These are phyloP conservation scores for Colletotrichum falcatum DNA, from an alignment of 2,329 filamentous ascomycete genomes.

Conservation along the genomic window DNA sequence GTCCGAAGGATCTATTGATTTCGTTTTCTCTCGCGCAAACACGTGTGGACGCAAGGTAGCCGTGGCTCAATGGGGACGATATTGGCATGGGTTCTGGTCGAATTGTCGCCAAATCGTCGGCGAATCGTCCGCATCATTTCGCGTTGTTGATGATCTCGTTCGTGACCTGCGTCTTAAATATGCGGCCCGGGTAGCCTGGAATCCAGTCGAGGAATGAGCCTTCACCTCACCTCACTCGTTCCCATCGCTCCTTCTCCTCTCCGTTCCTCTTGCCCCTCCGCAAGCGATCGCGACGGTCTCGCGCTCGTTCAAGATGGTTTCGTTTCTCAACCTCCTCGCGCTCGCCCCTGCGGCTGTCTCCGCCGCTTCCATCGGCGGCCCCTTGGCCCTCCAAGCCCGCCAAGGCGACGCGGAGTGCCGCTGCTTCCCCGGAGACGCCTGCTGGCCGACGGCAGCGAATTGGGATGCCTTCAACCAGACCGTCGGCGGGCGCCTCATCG, in stretches of 20 bases:
- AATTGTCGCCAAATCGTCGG: conserved; percentile 17
- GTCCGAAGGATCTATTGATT: conserved; percentile 16
- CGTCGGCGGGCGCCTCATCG: conserved; percentile 62
- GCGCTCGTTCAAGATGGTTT: conserved; percentile 28
- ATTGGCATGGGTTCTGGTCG: conserved; percentile 34
- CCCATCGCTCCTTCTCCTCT: not conserved
- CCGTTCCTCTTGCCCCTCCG: not conserved
- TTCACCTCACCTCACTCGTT: conserved; percentile 18
- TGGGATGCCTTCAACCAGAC: conserved; percentile 65
- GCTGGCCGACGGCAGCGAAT: conserved; percentile 61
- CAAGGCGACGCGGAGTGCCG: conserved; percentile 50
- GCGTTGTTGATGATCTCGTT: conserved; percentile 3
- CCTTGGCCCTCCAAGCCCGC: not conserved
- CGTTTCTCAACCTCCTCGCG: conserved; percentile 29
- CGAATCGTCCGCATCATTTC: conserved; percentile 16
- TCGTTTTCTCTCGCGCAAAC: not conserved
- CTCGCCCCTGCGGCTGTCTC: conserved; percentile 34
- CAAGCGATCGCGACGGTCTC: conserved; percentile 10
- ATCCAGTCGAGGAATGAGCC: conserved; percentile 4
- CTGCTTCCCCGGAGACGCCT: conserved; percentile 62
- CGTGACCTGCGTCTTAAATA: conserved; percentile 23
- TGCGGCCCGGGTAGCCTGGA: conserved; percentile 1
- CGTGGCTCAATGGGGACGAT: conserved; percentile 11
- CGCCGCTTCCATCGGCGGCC: conserved; percentile 22
- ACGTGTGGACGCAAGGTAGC: not conserved